Base-by-base conservation (phyloP, 768 basidiomycete species). In the Tulasnella sp. region DNA sequence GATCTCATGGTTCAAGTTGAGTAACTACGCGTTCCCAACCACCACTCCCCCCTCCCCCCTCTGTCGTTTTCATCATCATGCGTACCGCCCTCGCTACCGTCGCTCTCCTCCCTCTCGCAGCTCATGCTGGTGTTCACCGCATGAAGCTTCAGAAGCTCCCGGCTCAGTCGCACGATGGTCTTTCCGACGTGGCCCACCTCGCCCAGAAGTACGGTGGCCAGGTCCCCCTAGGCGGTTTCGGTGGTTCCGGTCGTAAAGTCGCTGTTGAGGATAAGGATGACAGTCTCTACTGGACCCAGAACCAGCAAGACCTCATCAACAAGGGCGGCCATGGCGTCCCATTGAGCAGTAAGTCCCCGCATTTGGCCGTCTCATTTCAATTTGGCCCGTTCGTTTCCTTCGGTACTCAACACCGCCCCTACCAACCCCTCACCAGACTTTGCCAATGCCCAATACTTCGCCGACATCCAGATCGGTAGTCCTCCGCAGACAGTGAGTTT, bases 381-480 rank as follows among this genome's bases (percentile, higher is more conserved):
- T 50, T 42, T 40, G 48, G 37, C 48, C 54, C 24, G 54, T 77
- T 77, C 76, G 46, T 50, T 44, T 14, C 48, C 20, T 24, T 40
- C 31, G 76, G 20, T 22, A 69, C 78, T 72, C 81, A 58, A 82
- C 80, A 73, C 72, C 54, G 82, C 78, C 80, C 46, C 6, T 31
- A 46, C 46, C 46, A 14, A 46, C n/a, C 37, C 24, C 22, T 76
- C 77, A 31, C 69, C 78, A 98, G 97, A 98, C 89, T 99, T 95
- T 88, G 92, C 97, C 92, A 99, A 99, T 85, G 97, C 98, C 48
- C 97, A 99, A 86, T 99, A 99, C 87, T 99, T 90, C 85, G 90
- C 96, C 28, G 94, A 96, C 82, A 97, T 99, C 81, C 85, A 88
- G 1, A 85, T 98, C 78, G 97, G 97, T 22, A 90, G 88, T 0